Evolutionary conservation across 805 yeast species (phyloP), one percentile per base, ranked within the genome.

Genomic region (Blastobotrys terrestris): DNA sequence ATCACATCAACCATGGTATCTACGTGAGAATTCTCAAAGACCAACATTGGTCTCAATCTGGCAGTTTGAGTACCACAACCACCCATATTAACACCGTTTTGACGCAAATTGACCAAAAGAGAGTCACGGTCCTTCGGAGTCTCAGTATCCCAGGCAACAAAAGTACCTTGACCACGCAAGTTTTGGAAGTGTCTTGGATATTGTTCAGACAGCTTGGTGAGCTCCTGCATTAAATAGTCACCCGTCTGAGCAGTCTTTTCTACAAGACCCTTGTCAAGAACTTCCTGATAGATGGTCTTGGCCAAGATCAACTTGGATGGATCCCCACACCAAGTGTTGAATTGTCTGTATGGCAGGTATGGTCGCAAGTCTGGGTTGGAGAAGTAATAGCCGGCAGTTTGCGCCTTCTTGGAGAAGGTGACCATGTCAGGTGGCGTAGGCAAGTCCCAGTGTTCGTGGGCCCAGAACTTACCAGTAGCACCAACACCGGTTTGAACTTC

Each of bases 271-370:
- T 85, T 70, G 60, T 80, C 79, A 48, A 73, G 70, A 48, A 85
- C 73, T 72, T 87, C 90, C 59, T 77, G 67, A 63, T 80, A 80
- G 65, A 87, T 85, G 59, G 87, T 81, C 64, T 85, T 83, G 53
- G 91, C 86, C 62, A 88, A 75, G 63, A 87, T 73, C 67, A 85
- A 78, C 72, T 84, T 81, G 55, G 90, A 84, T 68, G 95, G 91
- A 72, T 87, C 95, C 63, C 95, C 95, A 73, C 92, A 85, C 95
- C 95, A 87, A 54, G 95, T 87, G 81, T 87, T 87, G 79, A 87
- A 87, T 76, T 87, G 95, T 70, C 95, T 81, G 78, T 84, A 87
- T n/a, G 95, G 82, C 64, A 71, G 69, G 70, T 81, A 76, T 64
- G 95, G 95, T 60, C 84, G 76, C 55, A 87, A 72, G 63, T 81